Conservation (phyloP, 192 early-diverging fungal genomes). For the Backusella psychrophila region DNA sequence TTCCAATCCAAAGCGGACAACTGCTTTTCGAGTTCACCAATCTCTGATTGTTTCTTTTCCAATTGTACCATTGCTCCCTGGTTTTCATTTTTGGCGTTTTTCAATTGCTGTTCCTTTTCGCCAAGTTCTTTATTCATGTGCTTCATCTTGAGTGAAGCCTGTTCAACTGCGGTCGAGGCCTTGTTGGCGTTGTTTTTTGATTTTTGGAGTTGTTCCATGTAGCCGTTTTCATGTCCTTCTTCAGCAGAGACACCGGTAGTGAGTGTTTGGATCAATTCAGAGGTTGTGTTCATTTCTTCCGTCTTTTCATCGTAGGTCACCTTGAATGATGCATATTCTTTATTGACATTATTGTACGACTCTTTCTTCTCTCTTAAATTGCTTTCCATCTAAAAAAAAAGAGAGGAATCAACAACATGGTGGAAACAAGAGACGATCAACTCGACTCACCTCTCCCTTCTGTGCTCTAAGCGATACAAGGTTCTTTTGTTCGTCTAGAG, state of each 20-base stretch:
- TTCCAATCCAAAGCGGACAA: slow-evolving; percentile 40
- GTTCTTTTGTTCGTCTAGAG: slow-evolving; percentile 71
- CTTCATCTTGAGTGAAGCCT: slow-evolving; percentile 75
- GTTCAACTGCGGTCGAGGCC: slow-evolving; percentile 71
- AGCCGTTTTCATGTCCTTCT: slow-evolving; percentile 93
- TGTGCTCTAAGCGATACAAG: slow-evolving; percentile 32
- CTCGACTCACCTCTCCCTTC: slow-evolving; percentile 41
- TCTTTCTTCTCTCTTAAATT: slow-evolving; percentile 38
- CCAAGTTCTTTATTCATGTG: slow-evolving; percentile 73
- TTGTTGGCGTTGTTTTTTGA: slow-evolving; percentile 63
- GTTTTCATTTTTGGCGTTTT: slow-evolving; percentile 68
- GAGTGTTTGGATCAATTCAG: slow-evolving; percentile 89
- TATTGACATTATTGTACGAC: slow-evolving; percentile 33
- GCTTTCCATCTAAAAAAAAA: slow-evolving; percentile 44
- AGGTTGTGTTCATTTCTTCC: slow-evolving; percentile 58
- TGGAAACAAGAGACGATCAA: neutral
- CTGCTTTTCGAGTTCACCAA: slow-evolving; percentile 24
- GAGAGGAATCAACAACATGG: neutral
- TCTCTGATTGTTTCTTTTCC: slow-evolving; percentile 12
- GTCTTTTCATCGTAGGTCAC: slow-evolving; percentile 52
- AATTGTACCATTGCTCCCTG: slow-evolving; percentile 50
- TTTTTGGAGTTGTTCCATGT: slow-evolving; percentile 91
- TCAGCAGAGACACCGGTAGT: slow-evolving; percentile 89
- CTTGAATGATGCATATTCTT: slow-evolving; percentile 51
- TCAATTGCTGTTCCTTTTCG: slow-evolving; percentile 65